These are phyloP conservation scores for Galeopsis tetrahit DNA, from an alignment of 257 asterid species.

Conservation along the genomic window DNA sequence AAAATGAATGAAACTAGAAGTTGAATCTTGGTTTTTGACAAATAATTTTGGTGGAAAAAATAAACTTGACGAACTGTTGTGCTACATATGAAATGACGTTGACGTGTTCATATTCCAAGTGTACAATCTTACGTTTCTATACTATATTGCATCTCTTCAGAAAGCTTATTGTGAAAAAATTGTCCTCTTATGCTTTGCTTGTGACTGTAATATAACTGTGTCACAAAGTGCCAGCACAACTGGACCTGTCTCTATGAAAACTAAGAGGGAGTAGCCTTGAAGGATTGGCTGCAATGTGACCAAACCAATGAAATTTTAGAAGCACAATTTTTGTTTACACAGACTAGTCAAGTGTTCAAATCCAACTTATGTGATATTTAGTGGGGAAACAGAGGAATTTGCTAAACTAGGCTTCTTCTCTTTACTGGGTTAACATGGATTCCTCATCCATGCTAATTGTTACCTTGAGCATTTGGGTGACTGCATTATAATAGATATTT, in stretches of 20 bases:
- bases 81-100: not conserved
- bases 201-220: not conserved
- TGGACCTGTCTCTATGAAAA: not conserved
- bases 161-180: not conserved
- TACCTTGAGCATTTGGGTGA: constrained; percentile 6
- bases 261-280: constrained; percentile 11
- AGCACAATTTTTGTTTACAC: constrained; percentile 7
- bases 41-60: constrained; percentile 3
- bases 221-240: not conserved
- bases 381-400: not conserved
- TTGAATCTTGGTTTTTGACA: not conserved
- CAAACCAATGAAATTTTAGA: not conserved
- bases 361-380: not conserved
- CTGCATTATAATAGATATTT: not conserved
- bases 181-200: constrained; percentile 9
- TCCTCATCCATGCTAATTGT: constrained; percentile 8
- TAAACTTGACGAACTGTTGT: not conserved
- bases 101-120: constrained; percentile 10
- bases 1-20: constrained; percentile 17
- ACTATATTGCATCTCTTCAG: not conserved
- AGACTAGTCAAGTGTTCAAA: constrained; percentile 4
- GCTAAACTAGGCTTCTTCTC: constrained; percentile 1
- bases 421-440: not conserved
- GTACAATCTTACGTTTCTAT: constrained; percentile 10
- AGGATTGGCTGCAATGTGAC: constrained; percentile 23